Base-by-base conservation (phyloP, 2,329 filamentous ascomycete species). In the Ophiosphaerella herpotricha region DNA sequence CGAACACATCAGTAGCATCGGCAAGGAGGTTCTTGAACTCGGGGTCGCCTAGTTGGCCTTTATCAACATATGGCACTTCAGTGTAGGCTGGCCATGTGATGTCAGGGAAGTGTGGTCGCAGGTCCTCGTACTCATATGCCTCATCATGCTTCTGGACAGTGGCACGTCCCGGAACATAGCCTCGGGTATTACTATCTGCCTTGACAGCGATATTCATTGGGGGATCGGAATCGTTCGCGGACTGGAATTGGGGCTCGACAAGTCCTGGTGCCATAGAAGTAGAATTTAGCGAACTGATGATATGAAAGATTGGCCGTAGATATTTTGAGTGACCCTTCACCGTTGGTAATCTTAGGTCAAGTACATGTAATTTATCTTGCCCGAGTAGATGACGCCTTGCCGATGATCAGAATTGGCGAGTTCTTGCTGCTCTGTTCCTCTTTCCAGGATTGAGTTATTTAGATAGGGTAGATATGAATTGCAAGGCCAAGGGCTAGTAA, bases 1-100 rank as follows among this genome's bases (percentile, higher is more conserved):
- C 82, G 53, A 82, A 82, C 33, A 84, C 74, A 23, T 80, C 78
- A 1, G 80, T 81, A 12, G 82, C 82, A 8, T 73, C 73, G 29
- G 73, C 67, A 16, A 84, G 73, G 4, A 85, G 75, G 55, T 81
- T 77, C 48, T 78, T 77, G 66, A 83, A 84, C 16, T 78, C 71
- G 5, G 78, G 75, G 50, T 82, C 77, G n/a, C 81, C 82, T 21
- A 78, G 72, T 35, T 80, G 67, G 5, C 81, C 82, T 58, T 80
- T 82, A 58, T 85, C 82, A 43, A 75, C 61, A 52, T 84, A 82
- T 0, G 76, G 73, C 0, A 78, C 68, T 34, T 81, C 74, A 26
- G 71, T 71, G 31, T 84, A 66, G 1, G 78, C 72, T 1, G 74
- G 72, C 81, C 81, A 84, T 14, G 77, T 72, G 49, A 83, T 57